Base-by-base conservation (phyloP, 116 monocot species). In the Phalaenopsis hybrid region DNA sequence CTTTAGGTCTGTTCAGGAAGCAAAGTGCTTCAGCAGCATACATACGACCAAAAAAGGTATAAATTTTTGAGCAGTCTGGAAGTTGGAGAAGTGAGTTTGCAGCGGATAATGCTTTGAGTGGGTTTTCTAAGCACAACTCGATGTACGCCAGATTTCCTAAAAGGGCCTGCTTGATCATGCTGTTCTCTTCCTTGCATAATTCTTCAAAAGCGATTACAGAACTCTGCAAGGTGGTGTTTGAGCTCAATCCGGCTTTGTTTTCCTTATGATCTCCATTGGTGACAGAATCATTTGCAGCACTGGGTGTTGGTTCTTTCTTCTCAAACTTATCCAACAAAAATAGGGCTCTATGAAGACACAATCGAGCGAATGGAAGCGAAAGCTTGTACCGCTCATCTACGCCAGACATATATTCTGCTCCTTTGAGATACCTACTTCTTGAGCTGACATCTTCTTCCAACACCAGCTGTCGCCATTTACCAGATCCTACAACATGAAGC, bases 21-120 rank as follows among this genome's bases (percentile, higher is more conserved):
- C 95, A 94, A 7, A 98, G 92, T 58, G 98, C 93, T 88, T 98
- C 98, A 3, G 93, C 98, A 9, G 93, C 90, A 89, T 98, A 98
- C 65, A 89, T 78, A 79, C 80, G 87, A 49, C 89, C 83, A 5
- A 98, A 84, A 84, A 93, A 98, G 5, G 75, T 3, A 61, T 87
- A 90, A 51, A 90, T 86, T 86, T 82, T 90, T 57, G 98, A 98
- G 79, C 93, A 94, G 11, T 80, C 83, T 16, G 85, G 88, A 48
- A 93, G 82, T 43, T 88, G 74, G 57, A 85, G 82, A 77, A 98
- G 93, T 3, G 61, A 44, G 31, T 79, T 89, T 34, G 89, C 88
- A 80, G 55, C 70, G 55, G 87, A 86, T 3, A 93, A 84, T 70
- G 90, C 90, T 85, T 82, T 88, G 75, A 89, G 55, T 28, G 90